A percentile compares a stretch with the other conserved stretches of the same genome.
Evolutionary conservation across 106 monocot genomes (phyloP).

Genomic region (Posidonia australis): DNA sequence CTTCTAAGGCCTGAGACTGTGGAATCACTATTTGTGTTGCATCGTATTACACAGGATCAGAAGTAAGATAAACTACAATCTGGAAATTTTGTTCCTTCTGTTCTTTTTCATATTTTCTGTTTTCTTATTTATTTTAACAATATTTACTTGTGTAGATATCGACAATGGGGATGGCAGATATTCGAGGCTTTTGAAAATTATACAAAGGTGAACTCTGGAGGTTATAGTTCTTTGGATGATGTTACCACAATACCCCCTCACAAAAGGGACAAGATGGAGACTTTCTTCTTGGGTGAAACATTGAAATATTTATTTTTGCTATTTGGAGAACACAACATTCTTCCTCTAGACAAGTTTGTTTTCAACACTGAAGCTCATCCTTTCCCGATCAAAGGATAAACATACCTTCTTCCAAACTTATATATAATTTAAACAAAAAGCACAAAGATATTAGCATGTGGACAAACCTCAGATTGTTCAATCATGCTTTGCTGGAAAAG

Average conservation of each 20-base stretch:
- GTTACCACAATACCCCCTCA: slow-evolving; percentile 63
- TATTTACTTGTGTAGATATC: slow-evolving; percentile 41
- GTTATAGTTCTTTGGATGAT: slow-evolving; percentile 81
- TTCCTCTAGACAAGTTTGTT: slow-evolving; percentile 83
- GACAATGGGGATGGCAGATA: slow-evolving; percentile 96
- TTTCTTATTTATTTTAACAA: neutral
- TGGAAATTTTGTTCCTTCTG: neutral
- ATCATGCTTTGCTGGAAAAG: neutral
- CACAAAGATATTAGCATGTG: neutral
- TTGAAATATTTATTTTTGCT: slow-evolving; percentile 86
- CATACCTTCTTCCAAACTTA: slow-evolving; percentile 3
- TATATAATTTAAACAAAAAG: neutral
- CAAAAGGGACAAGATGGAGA: slow-evolving; percentile 96
- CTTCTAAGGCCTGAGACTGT: slow-evolving; percentile 92
- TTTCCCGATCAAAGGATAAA: slow-evolving; percentile 35
- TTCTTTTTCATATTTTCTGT: neutral
- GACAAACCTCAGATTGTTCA: neutral
- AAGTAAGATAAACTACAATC: slow-evolving; percentile 37
- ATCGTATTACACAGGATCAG: slow-evolving; percentile 87
- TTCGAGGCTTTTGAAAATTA: slow-evolving; percentile 86
- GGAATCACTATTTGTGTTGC: slow-evolving; percentile 79
- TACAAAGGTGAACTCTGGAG: slow-evolving; percentile 78
- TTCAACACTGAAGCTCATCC: slow-evolving; percentile 99
- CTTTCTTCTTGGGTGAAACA: slow-evolving; percentile 92
- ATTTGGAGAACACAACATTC: slow-evolving; percentile 55